Base-by-base conservation (phyloP, 2,329 filamentous ascomycete species). In the Phyllosticta citribraziliensis region DNA sequence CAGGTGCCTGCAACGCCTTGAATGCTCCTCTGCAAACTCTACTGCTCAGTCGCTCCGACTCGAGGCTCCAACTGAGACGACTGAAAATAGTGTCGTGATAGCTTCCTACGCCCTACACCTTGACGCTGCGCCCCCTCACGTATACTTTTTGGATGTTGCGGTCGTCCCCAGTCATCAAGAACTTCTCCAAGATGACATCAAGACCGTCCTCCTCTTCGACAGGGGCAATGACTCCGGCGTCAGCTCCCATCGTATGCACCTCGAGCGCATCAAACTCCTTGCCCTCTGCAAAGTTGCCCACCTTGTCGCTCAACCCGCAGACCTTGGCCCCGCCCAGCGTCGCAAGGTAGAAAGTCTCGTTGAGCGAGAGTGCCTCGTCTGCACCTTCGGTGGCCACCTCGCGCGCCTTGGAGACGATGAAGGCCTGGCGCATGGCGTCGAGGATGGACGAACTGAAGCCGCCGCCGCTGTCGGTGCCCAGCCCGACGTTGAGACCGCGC, bases 121-220 rank as follows among this genome's bases (percentile, higher is more conserved):
- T 61, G 11, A 61, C 60, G 9, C 55, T 57, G 55, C 60, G 22
- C 5, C 60, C 60, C 52, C 50, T 54, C 30, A 61, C 60, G 14
- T 61, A 86, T 0, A 86, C 84, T 20, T 75, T 68, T 0, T 69
- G 67, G 57, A 86, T 83, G 64, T 86, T 86, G 4, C 84, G 74
- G 67, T 87, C 84, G 67, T 87, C 84, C 0, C 82, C 84, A 2
- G 83, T 86, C 82, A 86, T 85, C 30, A 87, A 65, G 63, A 84
- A 87, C 73, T 86, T 87, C 60, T 86, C 82, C 62, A 86, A 82
- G 19, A 84, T 72, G 0, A 72, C 78, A 55, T 70, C 67, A 0
- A 73, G 51, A 0, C 71, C 71, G 57, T 86, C 83, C 0, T 71
- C 72, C 0, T 81, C 77, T 63, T 85, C 80, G 0, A 81, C 66